phyloP scores from a whole-genome alignment of 495 filamentous ascomycete species.

The Xylaria telfairii region DNA sequence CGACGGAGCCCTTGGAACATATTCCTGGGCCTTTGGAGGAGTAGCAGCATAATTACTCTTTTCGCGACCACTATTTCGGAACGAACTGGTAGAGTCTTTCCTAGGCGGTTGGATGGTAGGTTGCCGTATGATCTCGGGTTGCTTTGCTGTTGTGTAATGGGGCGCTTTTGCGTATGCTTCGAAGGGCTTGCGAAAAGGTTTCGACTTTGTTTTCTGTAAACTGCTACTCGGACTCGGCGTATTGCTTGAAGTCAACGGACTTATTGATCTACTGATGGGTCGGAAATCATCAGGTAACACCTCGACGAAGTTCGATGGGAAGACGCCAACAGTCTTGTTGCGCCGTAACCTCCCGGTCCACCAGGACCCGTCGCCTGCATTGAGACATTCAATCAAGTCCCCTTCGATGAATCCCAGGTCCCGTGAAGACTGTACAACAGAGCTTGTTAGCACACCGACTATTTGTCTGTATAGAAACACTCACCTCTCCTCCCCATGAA shows the following conservation, averaged over 20 bases:
- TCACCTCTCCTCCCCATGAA: conserved; percentile 93
- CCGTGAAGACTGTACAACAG: conserved; percentile 68
- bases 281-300: conserved; percentile 84
- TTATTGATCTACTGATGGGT: conserved; percentile 77
- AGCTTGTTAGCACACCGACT: conserved; percentile 29
- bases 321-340: conserved; percentile 87
- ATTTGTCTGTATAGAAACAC: conserved; percentile 31
- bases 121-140: conserved; percentile 50
- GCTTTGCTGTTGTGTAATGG: conserved; percentile 58
- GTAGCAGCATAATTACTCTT: conserved; percentile 33
- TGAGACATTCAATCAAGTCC: conserved; percentile 96
- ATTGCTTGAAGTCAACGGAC: conserved; percentile 65
- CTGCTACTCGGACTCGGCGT: conserved; percentile 59
- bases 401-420: conserved; percentile 97
- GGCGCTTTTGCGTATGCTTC: conserved; percentile 68
- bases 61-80: conserved; percentile 35
- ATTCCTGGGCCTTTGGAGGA: conserved; percentile 38
- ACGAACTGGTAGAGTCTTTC: conserved; percentile 43
- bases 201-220: conserved; percentile 58
- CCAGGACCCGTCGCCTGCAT: conserved; percentile 97
- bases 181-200: conserved; percentile 74
- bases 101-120: conserved; percentile 43
- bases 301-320: conserved; percentile 97
- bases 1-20: conserved; percentile 41
- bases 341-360: conserved; percentile 92